Evolutionary conservation across 1,139 yeast species (phyloP).

Genomic region (Blastobotrys apis): DNA sequence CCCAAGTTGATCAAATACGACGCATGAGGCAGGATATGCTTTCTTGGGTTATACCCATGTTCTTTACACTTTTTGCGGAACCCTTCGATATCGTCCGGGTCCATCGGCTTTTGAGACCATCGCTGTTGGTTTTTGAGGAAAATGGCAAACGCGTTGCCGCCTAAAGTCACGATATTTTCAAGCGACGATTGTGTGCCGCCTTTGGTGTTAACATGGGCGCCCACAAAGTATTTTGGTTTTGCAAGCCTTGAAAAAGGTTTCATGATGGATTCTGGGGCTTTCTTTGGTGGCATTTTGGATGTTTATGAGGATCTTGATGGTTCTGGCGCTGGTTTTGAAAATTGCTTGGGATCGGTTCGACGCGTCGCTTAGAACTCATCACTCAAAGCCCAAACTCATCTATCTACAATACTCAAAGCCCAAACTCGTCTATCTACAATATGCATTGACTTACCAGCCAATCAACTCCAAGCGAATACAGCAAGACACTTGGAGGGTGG

Average conservation of each 20-base stretch:
- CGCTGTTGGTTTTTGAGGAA: constrained; percentile 86
- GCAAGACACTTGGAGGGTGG: too few species aligned
- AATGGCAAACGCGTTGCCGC: constrained; percentile 75
- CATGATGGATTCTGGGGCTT: constrained; percentile 3
- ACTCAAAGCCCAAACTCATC: too few species aligned
- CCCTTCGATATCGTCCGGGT: constrained; percentile 58
- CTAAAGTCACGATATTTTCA: constrained; percentile 18
- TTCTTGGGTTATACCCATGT: constrained; percentile 64
- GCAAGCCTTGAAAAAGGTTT: constrained; percentile 8
- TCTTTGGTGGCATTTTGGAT: constrained; percentile 13
- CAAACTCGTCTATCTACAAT: too few species aligned
- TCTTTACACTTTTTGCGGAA: constrained; percentile 60
- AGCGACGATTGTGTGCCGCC: constrained; percentile 64
- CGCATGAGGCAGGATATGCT: constrained; percentile 89
- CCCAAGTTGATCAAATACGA: constrained; percentile 90
- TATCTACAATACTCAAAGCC: too few species aligned
- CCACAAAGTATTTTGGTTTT: constrained; percentile 27
- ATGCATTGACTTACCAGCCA: too few species aligned
- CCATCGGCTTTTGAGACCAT: constrained; percentile 81
- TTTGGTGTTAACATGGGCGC: constrained; percentile 37
- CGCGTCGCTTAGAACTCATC: neutral
- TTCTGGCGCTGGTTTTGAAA: too few species aligned
- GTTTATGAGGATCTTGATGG: neutral
- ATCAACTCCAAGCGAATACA: too few species aligned
- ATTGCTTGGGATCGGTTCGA: neutral